phyloP scores from a whole-genome alignment of 345 rosid species.

The Raphanus raphanistrum region DNA sequence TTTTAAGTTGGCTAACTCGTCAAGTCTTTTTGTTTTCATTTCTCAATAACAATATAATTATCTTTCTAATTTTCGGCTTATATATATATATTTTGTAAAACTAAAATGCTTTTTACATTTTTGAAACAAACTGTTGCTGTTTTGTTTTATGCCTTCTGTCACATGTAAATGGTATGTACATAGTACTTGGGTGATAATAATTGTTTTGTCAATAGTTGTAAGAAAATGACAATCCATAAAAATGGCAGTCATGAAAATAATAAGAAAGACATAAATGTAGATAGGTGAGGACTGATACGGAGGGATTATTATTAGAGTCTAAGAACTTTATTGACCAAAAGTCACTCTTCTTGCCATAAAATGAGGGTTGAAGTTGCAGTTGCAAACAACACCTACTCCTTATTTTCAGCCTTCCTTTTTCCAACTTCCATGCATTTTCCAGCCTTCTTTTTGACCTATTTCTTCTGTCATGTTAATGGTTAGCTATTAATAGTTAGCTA shows the following conservation, averaged over 20 bases:
- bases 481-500: background rate
- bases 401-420: constrained; percentile 27
- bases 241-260: constrained; percentile 30
- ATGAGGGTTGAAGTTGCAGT: constrained; percentile 20
- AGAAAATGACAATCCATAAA: constrained; percentile 28
- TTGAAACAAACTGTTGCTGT: background rate
- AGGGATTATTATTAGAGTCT: background rate
- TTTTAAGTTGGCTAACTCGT: background rate
- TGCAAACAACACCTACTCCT: constrained; percentile 36
- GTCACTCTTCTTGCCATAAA: constrained; percentile 26
- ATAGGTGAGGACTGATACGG: constrained; percentile 10
- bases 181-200: constrained; percentile 27
- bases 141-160: background rate
- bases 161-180: constrained; percentile 14
- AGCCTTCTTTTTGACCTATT: constrained; percentile 23
- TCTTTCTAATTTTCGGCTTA: background rate
- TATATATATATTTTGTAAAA: background rate
- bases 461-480: background rate
- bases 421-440: constrained; percentile 27
- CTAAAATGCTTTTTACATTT: background rate
- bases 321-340: constrained; percentile 39
- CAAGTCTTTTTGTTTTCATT: background rate
- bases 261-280: constrained; percentile 27
- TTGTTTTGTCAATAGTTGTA: constrained; percentile 15
- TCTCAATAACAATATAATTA: background rate